These are phyloP conservation scores for Chimonanthus salicifolius DNA, from an alignment of 164 flowering plant species.

Conservation along the genomic window DNA sequence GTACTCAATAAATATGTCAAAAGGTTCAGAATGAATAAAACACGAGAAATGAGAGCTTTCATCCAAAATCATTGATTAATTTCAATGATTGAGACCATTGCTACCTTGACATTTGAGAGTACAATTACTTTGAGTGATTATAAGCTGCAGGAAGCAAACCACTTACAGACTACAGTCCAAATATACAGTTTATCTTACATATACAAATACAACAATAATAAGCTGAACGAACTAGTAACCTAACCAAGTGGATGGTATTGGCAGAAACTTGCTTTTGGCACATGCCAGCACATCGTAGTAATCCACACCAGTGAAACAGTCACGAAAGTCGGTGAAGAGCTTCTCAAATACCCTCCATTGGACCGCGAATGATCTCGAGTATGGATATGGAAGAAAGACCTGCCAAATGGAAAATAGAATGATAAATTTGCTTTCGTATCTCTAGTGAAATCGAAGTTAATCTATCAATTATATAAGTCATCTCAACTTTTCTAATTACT, in stretches of 20 bases:
- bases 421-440: no score
- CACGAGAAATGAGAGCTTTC: no score
- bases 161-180: background rate
- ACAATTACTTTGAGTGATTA: no score
- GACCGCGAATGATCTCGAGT: constrained; percentile 53
- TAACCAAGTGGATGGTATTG: constrained; percentile 69
- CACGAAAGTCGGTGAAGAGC: constrained; percentile 81
- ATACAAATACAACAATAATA: background rate
- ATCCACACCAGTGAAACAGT: constrained; percentile 50
- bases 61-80: no score
- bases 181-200: background rate
- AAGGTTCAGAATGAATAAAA: no score
- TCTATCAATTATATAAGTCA: no score
- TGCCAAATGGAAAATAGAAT: constrained; percentile 18
- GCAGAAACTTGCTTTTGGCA: constrained; percentile 73
- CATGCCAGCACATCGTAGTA: constrained; percentile 52
- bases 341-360: constrained; percentile 75
- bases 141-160: no score
- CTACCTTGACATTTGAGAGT: no score
- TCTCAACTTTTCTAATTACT: no score
- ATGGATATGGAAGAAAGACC: constrained; percentile 74
- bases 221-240: constrained; percentile 38
- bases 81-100: no score
- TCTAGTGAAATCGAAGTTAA: no score
- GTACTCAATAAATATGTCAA: no score